A percentile compares a stretch with the other conserved stretches of the same genome.
These are phyloP conservation scores for Capsicum pubescens DNA, from an alignment of 257 asterid genomes.

Conservation along the genomic window DNA sequence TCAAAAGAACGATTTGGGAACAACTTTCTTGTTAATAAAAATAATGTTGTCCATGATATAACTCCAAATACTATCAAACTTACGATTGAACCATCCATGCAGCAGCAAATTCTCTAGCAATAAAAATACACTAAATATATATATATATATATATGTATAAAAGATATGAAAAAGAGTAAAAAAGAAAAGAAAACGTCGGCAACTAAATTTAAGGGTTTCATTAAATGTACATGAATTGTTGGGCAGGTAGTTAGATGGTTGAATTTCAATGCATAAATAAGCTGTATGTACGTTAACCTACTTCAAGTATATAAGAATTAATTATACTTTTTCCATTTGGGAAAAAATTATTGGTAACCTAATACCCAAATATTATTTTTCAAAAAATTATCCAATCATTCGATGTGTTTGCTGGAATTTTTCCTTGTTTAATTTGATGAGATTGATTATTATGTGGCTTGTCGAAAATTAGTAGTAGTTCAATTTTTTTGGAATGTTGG, in stretches of 20 bases:
- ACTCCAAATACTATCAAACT: constrained; percentile 51
- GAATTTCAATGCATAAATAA: background rate
- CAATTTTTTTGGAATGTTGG: background rate
- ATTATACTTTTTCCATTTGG: background rate
- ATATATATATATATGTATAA: background rate
- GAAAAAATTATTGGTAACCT: background rate
- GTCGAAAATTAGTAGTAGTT: background rate
- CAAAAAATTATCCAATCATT: background rate
- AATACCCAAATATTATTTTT: background rate
- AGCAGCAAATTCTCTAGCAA: background rate
- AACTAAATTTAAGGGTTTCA: background rate
- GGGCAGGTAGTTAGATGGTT: background rate
- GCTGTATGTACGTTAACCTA: background rate
- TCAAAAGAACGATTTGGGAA: constrained; percentile 65
- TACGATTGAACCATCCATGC: constrained; percentile 63
- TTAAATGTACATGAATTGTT: background rate
- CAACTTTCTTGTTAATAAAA: constrained; percentile 45
- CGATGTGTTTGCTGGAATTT: background rate
- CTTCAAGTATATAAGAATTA: background rate
- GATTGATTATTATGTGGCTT: background rate
- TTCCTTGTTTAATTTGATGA: background rate
- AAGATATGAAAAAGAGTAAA: background rate
- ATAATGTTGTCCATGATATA: constrained; percentile 70
- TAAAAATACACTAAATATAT: background rate
- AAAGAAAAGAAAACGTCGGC: background rate